Evolutionary conservation across 441 rosid genomes (phyloP), one percentile per base, ranked within the genome.

Genomic region (Euphorbia celastroides): DNA sequence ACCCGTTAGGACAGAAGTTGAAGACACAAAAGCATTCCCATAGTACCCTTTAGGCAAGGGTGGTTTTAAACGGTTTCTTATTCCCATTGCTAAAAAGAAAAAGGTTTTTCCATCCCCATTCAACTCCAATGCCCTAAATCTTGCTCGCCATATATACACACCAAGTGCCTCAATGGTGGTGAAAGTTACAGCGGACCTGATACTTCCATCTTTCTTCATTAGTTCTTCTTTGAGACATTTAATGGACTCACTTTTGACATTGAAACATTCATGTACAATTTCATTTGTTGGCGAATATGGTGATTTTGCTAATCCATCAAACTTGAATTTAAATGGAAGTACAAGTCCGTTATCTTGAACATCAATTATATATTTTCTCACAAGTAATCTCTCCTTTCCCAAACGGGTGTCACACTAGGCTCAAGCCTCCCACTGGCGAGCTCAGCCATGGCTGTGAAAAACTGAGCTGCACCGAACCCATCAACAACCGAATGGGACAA

Each of bases 381-480:
- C 61, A 12, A 38, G 60, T 9, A 79, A 58, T n/a, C 58, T 69
- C 25, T 83, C 76, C 91, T 75, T 38, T 84, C 81, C 91, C 91
- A 86, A 5, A 84, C 78, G 0, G 86, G 91, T 25, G 80, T 73
- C 57, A 68, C 70, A 12, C 76, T 66, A 23, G 87, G 88, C 55
- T 78, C 77, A 26, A 32, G 64, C 66, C 67, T 76, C 25, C 84
- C 82, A 30, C 84, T 72, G 9, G 86, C 87, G 17, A 83, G 62
- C 71, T 85, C 87, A 28, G 77, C 74, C 44, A 85, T 16, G 54
- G 87, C 80, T 73, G 69, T 73, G 28, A 74, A 86, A 63, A 86
- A 73, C 57, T 83, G 86, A 71, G 86, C 71, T 60, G 86, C 86
- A 5, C 90, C 90, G 61, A 71, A 80, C 38, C 90, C 90, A 74